Evolutionary conservation across 257 asterid genomes (phyloP), one percentile per base, ranked within the genome.

Genomic region (Pogostemon cablin): DNA sequence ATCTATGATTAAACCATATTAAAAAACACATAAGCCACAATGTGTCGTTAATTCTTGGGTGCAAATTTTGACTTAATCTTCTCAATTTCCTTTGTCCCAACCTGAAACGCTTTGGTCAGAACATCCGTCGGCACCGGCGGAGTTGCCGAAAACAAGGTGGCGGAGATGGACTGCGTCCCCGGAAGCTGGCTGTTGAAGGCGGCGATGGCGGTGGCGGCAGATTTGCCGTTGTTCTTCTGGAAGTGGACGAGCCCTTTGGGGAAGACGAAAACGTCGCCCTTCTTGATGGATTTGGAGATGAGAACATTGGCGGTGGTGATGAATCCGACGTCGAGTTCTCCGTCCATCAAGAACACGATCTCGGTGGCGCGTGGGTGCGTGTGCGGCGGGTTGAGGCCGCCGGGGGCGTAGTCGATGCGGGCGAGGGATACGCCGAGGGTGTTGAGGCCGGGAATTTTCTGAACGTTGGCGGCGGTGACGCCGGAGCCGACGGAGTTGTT

Each of bases 101-200:
- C 47, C 67, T 75, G 86, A 46, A 88, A 88, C 34, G 96, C 80
- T 81, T 78, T 76, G 0, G 93, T 72, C 78, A 90, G 81, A n/a
- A 90, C 91, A 71, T 75, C 9, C 73, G 80, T 84, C 6, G 95
- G 91, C 69, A 90, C 89, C 20, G 77, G 40, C 32, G 96, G 91
- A 25, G 73, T 20, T 2, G 93, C 86, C 0, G 75, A 83, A 5
- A 90, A 87, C 77, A 90, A 32, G 0, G 92, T 74, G 58, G 77
- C 72, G 17, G 85, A 85, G n/a, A 89, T 74, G 8, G 90, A 82
- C 78, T 83, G 90, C 4, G 96, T 87, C 4, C 96, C 95, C 0
- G 90, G 88, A 4, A 90, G 74, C 79, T 90, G 96, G 69, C 96
- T 86, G 67, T 90, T 90, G 85, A 90, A 90, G 10, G 85, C 96